Base-by-base conservation (phyloP, 1,284 basidiomycete genomes). In the Trichosporon coremiiforme region DNA sequence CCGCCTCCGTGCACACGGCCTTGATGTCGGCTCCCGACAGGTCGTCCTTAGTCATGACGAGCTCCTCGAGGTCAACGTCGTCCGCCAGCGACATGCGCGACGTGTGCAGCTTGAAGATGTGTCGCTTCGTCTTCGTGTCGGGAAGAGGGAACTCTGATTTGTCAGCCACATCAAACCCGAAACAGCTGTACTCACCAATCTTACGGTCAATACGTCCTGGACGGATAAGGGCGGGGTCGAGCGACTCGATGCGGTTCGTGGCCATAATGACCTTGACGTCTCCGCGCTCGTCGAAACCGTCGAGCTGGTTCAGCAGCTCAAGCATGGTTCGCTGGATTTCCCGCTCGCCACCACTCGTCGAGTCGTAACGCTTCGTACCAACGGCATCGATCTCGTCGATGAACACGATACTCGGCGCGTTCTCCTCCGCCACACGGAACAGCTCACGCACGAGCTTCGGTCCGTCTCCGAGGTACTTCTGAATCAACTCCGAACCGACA, bases 271-370 rank as follows among this genome's bases (percentile, higher is more conserved):
- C 95, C 85, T 99, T 99, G 74, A 99, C 96, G 82, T 99, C 96
- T 36, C 95, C 95, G 71, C 95, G 89, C n/a, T 94, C 95, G 83
- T 99, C 97, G 85, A 99, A 99, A 50, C 97, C 97, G 80, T 99
- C 97, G 62, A 99, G 88, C 69, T 73, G 71, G 67, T 73, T 73
- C 35, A 73, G 67, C 66, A 99, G 87, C 82, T 99, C 97, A 82
- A 99, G 87, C 97, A 99, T 99, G 57, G 97, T 99, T 70, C 97
- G 89, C 83, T 99, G 97, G 75, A 99, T 98, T 86, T 99, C 97
- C 73, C 96, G 90, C 85, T 99, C 96, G 74, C 97, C 97, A 62
- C 94, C 94, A 31, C 95, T 98, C 72, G 95, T 96, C 47, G 94
- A 96, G 77, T 99, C 97, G 82, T 99, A 85, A 65, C 96, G 91